A percentile compares a stretch with the other conserved stretches of the same genome.
Evolutionary conservation across 306 rosid species (phyloP).

Genomic region (Castanea mollissima): DNA sequence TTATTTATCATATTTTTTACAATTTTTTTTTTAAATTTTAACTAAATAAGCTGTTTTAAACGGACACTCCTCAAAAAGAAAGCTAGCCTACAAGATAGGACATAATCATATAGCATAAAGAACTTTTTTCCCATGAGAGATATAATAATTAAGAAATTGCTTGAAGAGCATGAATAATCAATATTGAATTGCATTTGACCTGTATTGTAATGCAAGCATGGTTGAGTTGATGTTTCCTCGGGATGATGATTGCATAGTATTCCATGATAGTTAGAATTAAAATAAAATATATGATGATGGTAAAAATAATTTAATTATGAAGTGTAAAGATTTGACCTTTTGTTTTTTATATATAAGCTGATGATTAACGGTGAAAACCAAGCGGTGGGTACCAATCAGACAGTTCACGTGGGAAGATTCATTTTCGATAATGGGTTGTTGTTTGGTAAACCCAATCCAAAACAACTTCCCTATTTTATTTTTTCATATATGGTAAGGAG

Average conservation of each 20-base stretch:
- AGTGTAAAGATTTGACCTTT: neutral
- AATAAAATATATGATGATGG: neutral
- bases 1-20: no score
- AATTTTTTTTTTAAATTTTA: no score
- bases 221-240: neutral
- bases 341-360: neutral
- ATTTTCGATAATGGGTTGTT: constrained; percentile 51
- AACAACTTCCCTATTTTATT: constrained; percentile 1
- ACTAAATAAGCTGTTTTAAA: no score
- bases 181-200: no score
- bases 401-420: constrained; percentile 79
- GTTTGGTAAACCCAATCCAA: constrained; percentile 61
- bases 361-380: constrained; percentile 72
- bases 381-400: constrained; percentile 26
- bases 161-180: no score
- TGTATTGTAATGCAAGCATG: no score
- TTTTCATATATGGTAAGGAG: neutral
- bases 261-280: neutral
- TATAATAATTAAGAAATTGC: no score
- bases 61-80: no score
- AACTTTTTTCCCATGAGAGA: no score
- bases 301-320: neutral
- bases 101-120: no score
- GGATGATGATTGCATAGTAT: neutral
- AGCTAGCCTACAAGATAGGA: no score